phyloP scores from a whole-genome alignment of 2,329 filamentous ascomycete species.

The Rutstroemia sp. region DNA sequence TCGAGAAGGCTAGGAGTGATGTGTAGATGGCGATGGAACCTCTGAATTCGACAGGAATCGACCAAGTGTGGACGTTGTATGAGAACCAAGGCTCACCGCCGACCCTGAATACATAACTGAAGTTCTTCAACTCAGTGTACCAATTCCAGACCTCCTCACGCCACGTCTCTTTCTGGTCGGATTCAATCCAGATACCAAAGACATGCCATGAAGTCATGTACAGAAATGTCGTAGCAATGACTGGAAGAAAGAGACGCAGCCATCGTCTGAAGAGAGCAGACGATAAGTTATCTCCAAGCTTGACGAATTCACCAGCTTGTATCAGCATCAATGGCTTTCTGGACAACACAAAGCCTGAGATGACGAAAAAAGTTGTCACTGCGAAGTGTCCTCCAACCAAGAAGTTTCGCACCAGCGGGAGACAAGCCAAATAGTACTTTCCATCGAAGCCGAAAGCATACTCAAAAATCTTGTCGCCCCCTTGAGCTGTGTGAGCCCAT shows the following conservation, averaged over 20 bases:
- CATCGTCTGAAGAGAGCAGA: slow-evolving; percentile 42
- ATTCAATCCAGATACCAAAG: slow-evolving; percentile 17
- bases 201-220: slow-evolving; percentile 25
- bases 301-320: slow-evolving; percentile 31
- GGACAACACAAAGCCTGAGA: slow-evolving; percentile 40
- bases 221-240: slow-evolving; percentile 36
- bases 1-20: slow-evolving; percentile 43
- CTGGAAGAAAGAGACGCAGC: slow-evolving; percentile 39
- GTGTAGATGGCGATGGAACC: slow-evolving; percentile 60
- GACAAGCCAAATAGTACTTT: slow-evolving; percentile 32
- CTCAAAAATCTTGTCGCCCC: slow-evolving; percentile 16
- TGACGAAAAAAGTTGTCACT: slow-evolving; percentile 43
- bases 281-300: slow-evolving; percentile 34
- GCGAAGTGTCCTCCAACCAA: slow-evolving; percentile 56
- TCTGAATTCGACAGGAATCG: slow-evolving; percentile 53
- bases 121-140: slow-evolving; percentile 54
- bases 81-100: slow-evolving; percentile 49
- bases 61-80: slow-evolving; percentile 51
- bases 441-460: slow-evolving; percentile 28
- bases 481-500: slow-evolving; percentile 26
- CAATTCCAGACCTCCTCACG: slow-evolving; percentile 24
- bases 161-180: slow-evolving; percentile 15
- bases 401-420: slow-evolving; percentile 52
- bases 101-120: slow-evolving; percentile 56
- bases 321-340: slow-evolving; percentile 36